Evolutionary conservation across 345 rosid species (phyloP).

Genomic region (Syzygium aromaticum): DNA sequence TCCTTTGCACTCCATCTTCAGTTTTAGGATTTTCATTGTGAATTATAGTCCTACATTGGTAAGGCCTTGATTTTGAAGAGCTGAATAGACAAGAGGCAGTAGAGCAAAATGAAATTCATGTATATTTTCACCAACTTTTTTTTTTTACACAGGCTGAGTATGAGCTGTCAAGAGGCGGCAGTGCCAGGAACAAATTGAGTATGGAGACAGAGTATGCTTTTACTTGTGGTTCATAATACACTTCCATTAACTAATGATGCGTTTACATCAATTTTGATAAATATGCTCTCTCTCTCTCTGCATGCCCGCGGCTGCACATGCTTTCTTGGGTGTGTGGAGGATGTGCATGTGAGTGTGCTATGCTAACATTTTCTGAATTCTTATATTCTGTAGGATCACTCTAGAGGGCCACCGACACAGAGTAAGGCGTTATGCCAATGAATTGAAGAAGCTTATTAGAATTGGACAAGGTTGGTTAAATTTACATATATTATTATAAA

Average conservation of each 20-base stretch:
- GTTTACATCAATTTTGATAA: not conserved
- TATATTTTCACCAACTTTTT: not conserved
- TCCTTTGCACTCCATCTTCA: not conserved
- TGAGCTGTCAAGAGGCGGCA: slow-evolving; percentile 56
- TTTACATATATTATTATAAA: not conserved
- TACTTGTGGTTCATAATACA: not conserved
- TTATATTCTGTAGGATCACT: slow-evolving; percentile 43
- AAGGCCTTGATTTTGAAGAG: not conserved
- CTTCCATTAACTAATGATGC: not conserved
- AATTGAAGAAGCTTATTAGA: slow-evolving; percentile 66
- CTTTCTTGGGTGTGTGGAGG: not conserved
- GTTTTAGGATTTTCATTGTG: not conserved
- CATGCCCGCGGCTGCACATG: not conserved
- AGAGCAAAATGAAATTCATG: not conserved
- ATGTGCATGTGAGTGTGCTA: not conserved
- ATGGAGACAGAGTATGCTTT: slow-evolving; percentile 70
- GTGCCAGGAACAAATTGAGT: slow-evolving; percentile 71
- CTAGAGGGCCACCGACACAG: slow-evolving; percentile 85
- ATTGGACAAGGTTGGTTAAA: slow-evolving; percentile 77
- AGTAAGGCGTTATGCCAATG: slow-evolving; percentile 82
- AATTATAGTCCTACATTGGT: not conserved
- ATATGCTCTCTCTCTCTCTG: not conserved
- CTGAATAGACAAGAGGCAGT: not conserved
- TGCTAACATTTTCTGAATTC: not conserved
- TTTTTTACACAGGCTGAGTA: slow-evolving; percentile 50